Evolutionary conservation across 116 monocot species (phyloP), one percentile per base, ranked within the genome.

Genomic region (Cymodocea nodosa): DNA sequence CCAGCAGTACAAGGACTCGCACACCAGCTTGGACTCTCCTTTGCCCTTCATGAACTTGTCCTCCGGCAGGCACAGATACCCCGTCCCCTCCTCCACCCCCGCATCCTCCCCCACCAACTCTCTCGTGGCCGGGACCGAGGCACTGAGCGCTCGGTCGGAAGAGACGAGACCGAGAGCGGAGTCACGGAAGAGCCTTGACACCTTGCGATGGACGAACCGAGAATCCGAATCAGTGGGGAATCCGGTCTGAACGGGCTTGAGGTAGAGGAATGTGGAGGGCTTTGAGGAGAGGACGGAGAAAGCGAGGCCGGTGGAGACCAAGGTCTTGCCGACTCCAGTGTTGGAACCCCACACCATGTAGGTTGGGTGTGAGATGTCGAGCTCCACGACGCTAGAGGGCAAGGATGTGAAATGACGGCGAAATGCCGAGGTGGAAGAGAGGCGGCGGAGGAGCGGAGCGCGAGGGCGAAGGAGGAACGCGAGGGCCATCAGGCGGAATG

Each of bases 201-300:
- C 77, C 64, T 72, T 77, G 60, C 76, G 70, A 69, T 67, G 73
- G 69, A 91, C 76, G 77, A 77, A 97, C 35, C 85, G 83, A 58
- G 97, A 64, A 71, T 97, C 97, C 65, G 88, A 91, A 65, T 97
- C 91, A 48, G 2, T 4, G 14, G 97, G 97, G 74, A 83, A 97
- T n/a, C 97, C 97, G 35, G 97, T 97, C 68, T 97, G 97, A 25
- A 91, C 58, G 14, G 91, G 97, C 63, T 97, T 97, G 10, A 97
- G 39, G 73, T 91, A 97, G 62, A 84, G 64, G 69, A 93, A 83
- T 19, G 71, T 24, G 50, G 90, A 51, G 71, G 24, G 60, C 68
- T 34, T 37, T 15, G 35, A 14, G 53, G 76, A 80, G 73, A 91
- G 83, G 70, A 79, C 76, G 50, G 91, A 81, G 64, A 74, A 65